These are phyloP conservation scores for Mytilinidion resinicola DNA, from an alignment of 495 filamentous ascomycete species.

Conservation along the genomic window DNA sequence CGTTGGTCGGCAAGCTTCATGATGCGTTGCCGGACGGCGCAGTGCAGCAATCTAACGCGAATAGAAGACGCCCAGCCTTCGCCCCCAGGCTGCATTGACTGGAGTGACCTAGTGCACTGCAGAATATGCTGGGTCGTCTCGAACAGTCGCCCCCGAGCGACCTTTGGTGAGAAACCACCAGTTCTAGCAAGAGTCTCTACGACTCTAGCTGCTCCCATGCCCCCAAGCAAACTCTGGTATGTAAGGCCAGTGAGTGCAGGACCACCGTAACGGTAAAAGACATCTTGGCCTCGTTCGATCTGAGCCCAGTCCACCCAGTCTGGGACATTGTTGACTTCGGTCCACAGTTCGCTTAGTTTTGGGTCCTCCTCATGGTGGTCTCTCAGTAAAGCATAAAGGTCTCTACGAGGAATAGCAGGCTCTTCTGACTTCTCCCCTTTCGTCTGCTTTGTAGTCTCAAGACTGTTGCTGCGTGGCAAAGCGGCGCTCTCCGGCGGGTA, in stretches of 20 bases:
- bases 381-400: conserved; percentile 57
- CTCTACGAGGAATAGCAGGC: conserved; percentile 33
- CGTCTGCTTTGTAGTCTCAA: conserved; percentile 3
- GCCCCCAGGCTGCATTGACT: conserved; percentile 62
- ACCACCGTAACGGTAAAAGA: conserved; percentile 56
- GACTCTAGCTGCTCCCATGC: conserved; percentile 50
- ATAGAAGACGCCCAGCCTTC: conserved; percentile 61
- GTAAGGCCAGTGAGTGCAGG: conserved; percentile 57
- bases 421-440: conserved; percentile 21
- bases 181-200: conserved; percentile 72
- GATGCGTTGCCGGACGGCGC: conserved; percentile 61
- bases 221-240: conserved; percentile 60
- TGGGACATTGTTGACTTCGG: conserved; percentile 61
- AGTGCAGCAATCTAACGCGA: conserved; percentile 69
- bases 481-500: conserved; percentile 36
- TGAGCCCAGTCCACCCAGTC: conserved; percentile 80
- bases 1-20: conserved; percentile 47
- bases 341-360: conserved; percentile 57
- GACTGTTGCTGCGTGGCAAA: conserved; percentile 31
- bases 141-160: conserved; percentile 61
- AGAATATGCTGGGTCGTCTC: conserved; percentile 74
- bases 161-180: conserved; percentile 66
- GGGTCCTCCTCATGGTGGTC: conserved; percentile 52
- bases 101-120: conserved; percentile 58
- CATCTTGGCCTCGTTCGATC: conserved; percentile 61